Base-by-base conservation (phyloP, 2,329 filamentous ascomycete species). In the Ophiocordyceps camponoti-leonardi region DNA sequence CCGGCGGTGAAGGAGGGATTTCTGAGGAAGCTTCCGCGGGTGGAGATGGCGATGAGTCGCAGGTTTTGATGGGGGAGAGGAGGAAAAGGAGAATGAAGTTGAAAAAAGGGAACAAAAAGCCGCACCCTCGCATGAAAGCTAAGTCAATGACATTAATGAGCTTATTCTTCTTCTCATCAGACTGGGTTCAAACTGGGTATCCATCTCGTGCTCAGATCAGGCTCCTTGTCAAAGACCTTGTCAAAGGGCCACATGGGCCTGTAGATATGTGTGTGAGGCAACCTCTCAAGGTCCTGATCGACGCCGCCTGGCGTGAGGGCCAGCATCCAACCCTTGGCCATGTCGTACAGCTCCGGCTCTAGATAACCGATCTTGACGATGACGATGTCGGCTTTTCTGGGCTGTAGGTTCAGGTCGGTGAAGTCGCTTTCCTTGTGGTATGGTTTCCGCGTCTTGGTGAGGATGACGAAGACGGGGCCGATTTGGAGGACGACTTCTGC, bases 21-120 rank as follows among this genome's bases (percentile, higher is more conserved):
- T 58, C 63, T 92, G 63, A 71, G 84, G 55, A 93, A 93, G 67
- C 86, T 86, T 0, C 50, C 90, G 39, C 79, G 68, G 2, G 62
- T 87, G 58, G 64, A 79, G 44, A 55, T 62, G 44, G 55, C 53
- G 0, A 40, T 62, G 30, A 55, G 50, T 39, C 55, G 49, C 43
- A 57, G 59, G 23, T 26, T 26, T 26, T 26, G 23, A 26, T 8
- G 5, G 8, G 8, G 23, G 4, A n/a, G n/a, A n/a, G n/a, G n/a
- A n/a, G n/a, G n/a, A n/a, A n/a, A n/a, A n/a, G n/a, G n/a, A n/a
- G n/a, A n/a, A n/a, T n/a, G n/a, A n/a, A n/a, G n/a, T n/a, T n/a
- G n/a, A n/a, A n/a, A n/a, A n/a, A n/a, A n/a, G n/a, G n/a, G n/a
- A n/a, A n/a, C n/a, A n/a, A n/a, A n/a, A n/a, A n/a, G n/a, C n/a